Base-by-base conservation (phyloP, 2,329 filamentous ascomycete genomes). In the Arthrinium puccinioides region DNA sequence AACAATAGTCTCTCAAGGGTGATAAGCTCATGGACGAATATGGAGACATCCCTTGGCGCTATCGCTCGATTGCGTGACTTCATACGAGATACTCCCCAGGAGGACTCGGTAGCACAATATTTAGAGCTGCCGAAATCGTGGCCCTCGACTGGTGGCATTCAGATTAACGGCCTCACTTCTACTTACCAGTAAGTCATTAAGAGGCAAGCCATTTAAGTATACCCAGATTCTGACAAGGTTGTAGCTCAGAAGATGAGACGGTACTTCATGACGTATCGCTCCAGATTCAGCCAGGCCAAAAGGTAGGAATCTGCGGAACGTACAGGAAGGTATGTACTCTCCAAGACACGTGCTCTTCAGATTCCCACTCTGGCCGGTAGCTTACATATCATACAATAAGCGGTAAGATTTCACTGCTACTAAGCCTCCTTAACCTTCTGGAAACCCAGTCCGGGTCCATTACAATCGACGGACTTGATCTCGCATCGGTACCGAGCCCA, bases 31-130 rank as follows among this genome's bases (percentile, higher is more conserved):
- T 56, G 51, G 45, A 52, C 52, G 6, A 44, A 41, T 19, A 29
- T 55, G 13, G 53, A 56, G 30, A 51, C 45, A 1, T 47, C 49
- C 10, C 38, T 56, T 7, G 53, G 51, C 3, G 53, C 53, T 9
- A 42, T 56, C 9, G 40, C 47, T n/a, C 47, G 53, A 19, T 11
- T 39, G 9, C 16, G 19, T 0, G 24, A 39, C 18, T 39, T 39
- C 15, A 21, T 27, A 5, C 23, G 14, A 15, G 37, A 39, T 6
- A 39, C 37, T 11, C 25, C 25, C 3, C 13, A 14, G 10, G 25
- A 27, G 15, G 25, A 27, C 9, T 11, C n/a, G n/a, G n/a, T n/a
- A n/a, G n/a, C n/a, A n/a, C n/a, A n/a, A n/a, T n/a, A n/a, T n/a
- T n/a, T n/a, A n/a, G n/a, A n/a, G 19, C 15, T 29, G 14, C 20